phyloP scores from a whole-genome alignment of 768 basidiomycete genomes.

The Kwoniella dendrophila region DNA sequence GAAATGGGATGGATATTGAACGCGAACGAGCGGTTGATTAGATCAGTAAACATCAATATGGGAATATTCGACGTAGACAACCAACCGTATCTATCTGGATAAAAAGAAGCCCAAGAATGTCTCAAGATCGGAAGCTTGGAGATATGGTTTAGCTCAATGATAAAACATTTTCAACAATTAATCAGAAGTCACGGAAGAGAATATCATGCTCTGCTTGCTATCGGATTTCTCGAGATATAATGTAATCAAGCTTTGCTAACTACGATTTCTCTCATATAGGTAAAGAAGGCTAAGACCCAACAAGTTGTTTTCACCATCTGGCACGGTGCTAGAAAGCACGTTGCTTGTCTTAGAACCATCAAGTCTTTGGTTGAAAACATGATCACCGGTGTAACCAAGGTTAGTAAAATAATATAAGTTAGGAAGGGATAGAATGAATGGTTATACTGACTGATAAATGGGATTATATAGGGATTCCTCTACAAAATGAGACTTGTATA shows the following conservation, averaged over 20 bases:
- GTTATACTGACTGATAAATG: background rate
- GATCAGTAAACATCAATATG: too few relatives aligned
- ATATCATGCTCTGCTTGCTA: background rate
- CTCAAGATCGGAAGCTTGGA: too few relatives aligned
- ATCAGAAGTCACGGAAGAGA: too few relatives aligned
- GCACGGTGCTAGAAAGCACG: slow-evolving; percentile 98
- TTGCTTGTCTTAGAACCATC: slow-evolving; percentile 96
- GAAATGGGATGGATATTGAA: too few relatives aligned
- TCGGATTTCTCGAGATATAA: too few relatives aligned
- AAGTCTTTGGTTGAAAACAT: slow-evolving; percentile 94
- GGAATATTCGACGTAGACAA: too few relatives aligned
- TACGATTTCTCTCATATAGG: too few relatives aligned
- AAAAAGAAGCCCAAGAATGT: too few relatives aligned
- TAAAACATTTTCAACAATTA: too few relatives aligned
- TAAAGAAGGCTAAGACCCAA: slow-evolving; percentile 63
- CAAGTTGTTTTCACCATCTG: slow-evolving; percentile 91
- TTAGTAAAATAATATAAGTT: slow-evolving; percentile 48
- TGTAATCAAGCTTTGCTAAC: too few relatives aligned
- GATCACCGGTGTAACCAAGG: slow-evolving; percentile 96
- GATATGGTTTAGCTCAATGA: too few relatives aligned
- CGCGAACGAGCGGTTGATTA: background rate
- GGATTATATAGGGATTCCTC: slow-evolving; percentile 75
- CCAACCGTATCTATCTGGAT: too few relatives aligned
- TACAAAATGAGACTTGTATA: slow-evolving; percentile 99
- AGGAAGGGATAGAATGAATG: background rate